Base-by-base conservation (phyloP, 2,329 filamentous ascomycete genomes). In the Fusarium floridanum region DNA sequence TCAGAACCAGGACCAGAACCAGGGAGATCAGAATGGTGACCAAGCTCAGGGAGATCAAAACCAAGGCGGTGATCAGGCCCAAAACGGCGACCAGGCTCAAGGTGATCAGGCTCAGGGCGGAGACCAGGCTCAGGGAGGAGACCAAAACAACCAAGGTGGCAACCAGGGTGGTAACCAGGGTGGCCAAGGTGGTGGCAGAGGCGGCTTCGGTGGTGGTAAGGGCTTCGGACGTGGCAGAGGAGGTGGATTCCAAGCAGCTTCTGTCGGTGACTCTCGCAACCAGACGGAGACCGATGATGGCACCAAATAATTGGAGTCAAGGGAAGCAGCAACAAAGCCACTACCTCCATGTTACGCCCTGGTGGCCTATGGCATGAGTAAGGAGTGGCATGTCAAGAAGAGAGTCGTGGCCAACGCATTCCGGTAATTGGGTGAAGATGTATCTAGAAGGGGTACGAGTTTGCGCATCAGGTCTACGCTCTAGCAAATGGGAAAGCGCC, bases 311-410 rank as follows among this genome's bases (percentile, higher is more conserved):
- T 53, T 60, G 70, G 73, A 48, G 76, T 73, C 34, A 72, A 70
- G 22, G 80, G 81, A 66, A 81, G 79, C 56, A 83, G 77, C 63
- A 73, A 63, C 63, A 74, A 67, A 61, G 74, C 75, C 36, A 75
- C 66, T 53, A 85, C 86, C 64, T 81, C 91, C 67, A 88, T 59
- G 82, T 88, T 61, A 82, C 84, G 87, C 89, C 5, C 89, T 90
- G 10, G 82, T 83, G 12, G 86, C 91, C 27, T 80, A 79, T 41
- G 76, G 88, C 76, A 85, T 86, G 6, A 86, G 87, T 50, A 82
- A 89, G 77, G 68, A n/a, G 81, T 24, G 77, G 80, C 66, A 86
- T 90, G 36, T 88, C 89, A 65, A 91, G 91, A 34, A 27, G 27
- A 32, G 32, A 81, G 74, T 80, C 24, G 88, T 91, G 68, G 87